A percentile compares a stretch with the other conserved stretches of the same genome.
Evolutionary conservation across 768 basidiomycete genomes (phyloP).

Genomic region (Mycena filopes): DNA sequence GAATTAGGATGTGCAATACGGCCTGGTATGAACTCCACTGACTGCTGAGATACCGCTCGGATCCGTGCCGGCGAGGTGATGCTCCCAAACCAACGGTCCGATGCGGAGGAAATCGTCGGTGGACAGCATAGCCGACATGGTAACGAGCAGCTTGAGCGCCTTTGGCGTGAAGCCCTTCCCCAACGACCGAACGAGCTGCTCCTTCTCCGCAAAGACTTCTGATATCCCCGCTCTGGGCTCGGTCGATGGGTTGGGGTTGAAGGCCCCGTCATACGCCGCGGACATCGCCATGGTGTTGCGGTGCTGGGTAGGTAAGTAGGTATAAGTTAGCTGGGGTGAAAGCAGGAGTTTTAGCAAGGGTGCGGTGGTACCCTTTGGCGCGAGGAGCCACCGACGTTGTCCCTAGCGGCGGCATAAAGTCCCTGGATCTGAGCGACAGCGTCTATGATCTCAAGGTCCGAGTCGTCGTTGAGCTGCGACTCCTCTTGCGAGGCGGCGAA

Average conservation of each 20-base stretch:
- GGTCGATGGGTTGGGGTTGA: conserved; percentile 27
- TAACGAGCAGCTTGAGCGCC: conserved; percentile 69
- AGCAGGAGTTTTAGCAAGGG: too few relatives aligned
- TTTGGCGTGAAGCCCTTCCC: conserved; percentile 57
- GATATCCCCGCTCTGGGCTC: conserved; percentile 44
- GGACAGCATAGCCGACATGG: conserved; percentile 65
- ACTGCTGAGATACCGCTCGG: conserved; percentile 61
- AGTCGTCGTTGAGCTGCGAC: conserved; percentile 49
- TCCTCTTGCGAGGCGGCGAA: conserved; percentile 50
- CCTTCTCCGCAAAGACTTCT: conserved; percentile 48
- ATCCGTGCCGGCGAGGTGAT: conserved; percentile 58
- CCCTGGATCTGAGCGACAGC: conserved; percentile 57
- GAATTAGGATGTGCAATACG: neutral
- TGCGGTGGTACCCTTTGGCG: conserved; percentile 56
- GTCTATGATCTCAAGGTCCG: conserved; percentile 54
- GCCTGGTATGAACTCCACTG: conserved; percentile 36
- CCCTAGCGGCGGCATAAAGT: conserved; percentile 63
- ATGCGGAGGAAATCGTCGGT: conserved; percentile 62
- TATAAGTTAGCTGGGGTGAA: too few relatives aligned
- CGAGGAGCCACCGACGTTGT: conserved; percentile 53
- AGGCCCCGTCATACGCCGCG: conserved; percentile 37
- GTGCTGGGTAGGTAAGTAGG: conserved; percentile 44
- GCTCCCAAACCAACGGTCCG: conserved; percentile 67
- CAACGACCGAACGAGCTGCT: conserved; percentile 55
- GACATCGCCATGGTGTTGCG: conserved; percentile 55